These are phyloP conservation scores for Sporothrix dimorphospora DNA, from an alignment of 2,329 filamentous ascomycete species.

Conservation along the genomic window DNA sequence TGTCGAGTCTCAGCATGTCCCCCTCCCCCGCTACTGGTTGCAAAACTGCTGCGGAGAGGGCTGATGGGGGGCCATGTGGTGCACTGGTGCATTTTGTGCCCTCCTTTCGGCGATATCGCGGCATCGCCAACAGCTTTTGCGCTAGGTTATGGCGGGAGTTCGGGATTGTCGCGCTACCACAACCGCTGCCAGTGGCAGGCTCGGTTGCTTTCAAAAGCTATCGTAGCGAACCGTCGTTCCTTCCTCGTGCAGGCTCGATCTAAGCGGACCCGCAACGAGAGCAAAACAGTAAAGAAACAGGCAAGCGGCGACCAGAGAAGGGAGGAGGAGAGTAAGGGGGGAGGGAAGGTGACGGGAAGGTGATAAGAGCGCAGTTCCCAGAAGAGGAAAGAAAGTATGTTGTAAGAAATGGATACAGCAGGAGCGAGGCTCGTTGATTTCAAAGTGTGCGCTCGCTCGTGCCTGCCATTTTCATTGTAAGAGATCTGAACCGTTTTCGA, in stretches of 20 bases:
- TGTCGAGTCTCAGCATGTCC: not conserved
- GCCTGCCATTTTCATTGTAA: not conserved
- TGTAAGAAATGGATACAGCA: not conserved
- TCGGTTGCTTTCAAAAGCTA: not conserved
- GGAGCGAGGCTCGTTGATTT: not conserved
- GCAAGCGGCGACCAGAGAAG: not conserved
- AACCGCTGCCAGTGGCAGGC: not conserved
- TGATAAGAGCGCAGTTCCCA: not conserved
- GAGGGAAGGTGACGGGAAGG: not conserved
- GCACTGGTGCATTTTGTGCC: not conserved
- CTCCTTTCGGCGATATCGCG: conserved; percentile 32
- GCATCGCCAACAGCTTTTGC: conserved; percentile 14
- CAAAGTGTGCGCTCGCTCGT: not conserved
- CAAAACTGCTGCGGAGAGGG: too few relatives aligned
- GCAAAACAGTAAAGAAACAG: not conserved
- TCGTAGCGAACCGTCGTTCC: conserved; percentile 1
- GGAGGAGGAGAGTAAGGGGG: not conserved
- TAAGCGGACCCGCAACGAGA: not conserved
- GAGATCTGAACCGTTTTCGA: not conserved
- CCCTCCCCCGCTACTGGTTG: conserved; percentile 1
- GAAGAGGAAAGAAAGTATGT: not conserved
- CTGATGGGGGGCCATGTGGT: conserved; percentile 6
- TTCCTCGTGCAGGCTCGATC: conserved; percentile 5
- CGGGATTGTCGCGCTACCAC: conserved; percentile 25
- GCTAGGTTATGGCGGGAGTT: not conserved